Percentiles rank a stretch among this genome's conserved stretches.
These are phyloP conservation scores for Lichtheimia hyalospora DNA, from an alignment of 371 early-diverging fungal species.

Conservation along the genomic window DNA sequence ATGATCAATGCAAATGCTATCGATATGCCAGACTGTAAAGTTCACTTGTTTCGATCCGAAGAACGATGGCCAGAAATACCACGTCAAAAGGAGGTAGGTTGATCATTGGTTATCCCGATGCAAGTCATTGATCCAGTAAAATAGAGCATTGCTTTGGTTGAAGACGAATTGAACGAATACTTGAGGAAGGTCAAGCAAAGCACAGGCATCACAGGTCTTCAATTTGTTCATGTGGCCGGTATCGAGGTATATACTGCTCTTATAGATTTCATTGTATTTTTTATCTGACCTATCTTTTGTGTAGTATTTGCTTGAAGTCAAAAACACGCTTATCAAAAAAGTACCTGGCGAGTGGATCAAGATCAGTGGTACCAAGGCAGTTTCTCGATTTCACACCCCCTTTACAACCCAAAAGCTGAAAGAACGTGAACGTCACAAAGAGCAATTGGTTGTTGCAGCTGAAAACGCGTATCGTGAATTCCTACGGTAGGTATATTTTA, in stretches of 20 bases:
- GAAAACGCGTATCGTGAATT: constrained; percentile 63
- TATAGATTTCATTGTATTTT: not conserved
- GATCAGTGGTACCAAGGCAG: constrained; percentile 76
- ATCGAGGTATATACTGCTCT: constrained; percentile 52
- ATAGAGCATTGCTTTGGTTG: constrained; percentile 50
- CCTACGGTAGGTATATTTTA: constrained; percentile 19
- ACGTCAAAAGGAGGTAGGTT: constrained; percentile 40
- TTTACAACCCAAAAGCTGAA: constrained; percentile 62
- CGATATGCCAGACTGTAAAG: constrained; percentile 36
- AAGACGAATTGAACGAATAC: constrained; percentile 50
- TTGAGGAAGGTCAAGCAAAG: constrained; percentile 38
- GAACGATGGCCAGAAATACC: constrained; percentile 57
- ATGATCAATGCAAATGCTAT: constrained; percentile 48
- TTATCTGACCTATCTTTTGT: not conserved
- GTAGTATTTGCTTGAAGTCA: constrained; percentile 69
- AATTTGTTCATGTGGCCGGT: constrained; percentile 59
- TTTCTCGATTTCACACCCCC: constrained; percentile 83
- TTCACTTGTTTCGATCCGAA: constrained; percentile 51
- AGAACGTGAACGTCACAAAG: constrained; percentile 73
- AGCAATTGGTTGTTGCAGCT: constrained; percentile 60
- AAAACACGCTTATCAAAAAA: constrained; percentile 41
- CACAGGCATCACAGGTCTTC: constrained; percentile 41
- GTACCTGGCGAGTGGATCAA: constrained; percentile 79
- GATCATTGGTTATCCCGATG: not conserved
- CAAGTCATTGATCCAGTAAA: not conserved